phyloP scores from a whole-genome alignment of 2,329 filamentous ascomycete genomes.

The Aspergillus chevalieri region DNA sequence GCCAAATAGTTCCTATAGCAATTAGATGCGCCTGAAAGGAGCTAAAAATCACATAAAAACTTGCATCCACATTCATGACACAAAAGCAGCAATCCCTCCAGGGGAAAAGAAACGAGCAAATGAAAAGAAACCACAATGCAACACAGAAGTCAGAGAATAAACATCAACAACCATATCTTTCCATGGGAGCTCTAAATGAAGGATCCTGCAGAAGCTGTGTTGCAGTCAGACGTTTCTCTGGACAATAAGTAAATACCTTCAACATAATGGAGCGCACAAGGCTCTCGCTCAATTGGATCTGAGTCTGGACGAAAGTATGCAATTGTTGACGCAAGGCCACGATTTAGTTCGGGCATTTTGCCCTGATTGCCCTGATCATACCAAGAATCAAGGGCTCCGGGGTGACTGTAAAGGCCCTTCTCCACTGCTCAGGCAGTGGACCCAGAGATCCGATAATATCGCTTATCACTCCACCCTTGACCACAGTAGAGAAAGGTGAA shows the following conservation, averaged over 20 bases:
- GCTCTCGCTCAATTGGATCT: constrained; percentile 15
- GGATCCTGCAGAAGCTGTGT: constrained; percentile 21
- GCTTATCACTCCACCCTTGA: constrained; percentile 13
- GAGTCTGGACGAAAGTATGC: constrained; percentile 12
- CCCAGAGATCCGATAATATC: constrained; percentile 17
- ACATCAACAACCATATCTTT: constrained; percentile 20
- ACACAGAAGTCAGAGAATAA: background rate
- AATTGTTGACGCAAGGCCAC: constrained; percentile 10
- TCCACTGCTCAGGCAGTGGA: constrained; percentile 20
- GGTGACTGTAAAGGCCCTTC: constrained; percentile 15
- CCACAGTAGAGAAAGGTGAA: constrained; percentile 7
- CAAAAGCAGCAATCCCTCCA: background rate
- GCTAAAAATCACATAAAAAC: too few relatives aligned
- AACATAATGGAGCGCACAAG: constrained; percentile 14
- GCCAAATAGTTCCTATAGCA: too few relatives aligned
- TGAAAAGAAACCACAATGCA: background rate
- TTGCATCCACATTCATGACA: too few relatives aligned
- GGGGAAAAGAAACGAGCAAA: background rate
- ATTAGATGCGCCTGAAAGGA: too few relatives aligned
- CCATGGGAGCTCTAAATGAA: constrained; percentile 24
- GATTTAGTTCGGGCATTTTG: constrained; percentile 4
- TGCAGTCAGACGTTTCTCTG: constrained; percentile 20
- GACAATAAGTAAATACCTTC: constrained; percentile 16
- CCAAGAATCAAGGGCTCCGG: constrained; percentile 17
- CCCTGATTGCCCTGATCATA: constrained; percentile 25